Evolutionary conservation across 352 stramenopile genomes (phyloP), one percentile per base, ranked within the genome.

Genomic region (Phytophthora pseudosyringae): DNA sequence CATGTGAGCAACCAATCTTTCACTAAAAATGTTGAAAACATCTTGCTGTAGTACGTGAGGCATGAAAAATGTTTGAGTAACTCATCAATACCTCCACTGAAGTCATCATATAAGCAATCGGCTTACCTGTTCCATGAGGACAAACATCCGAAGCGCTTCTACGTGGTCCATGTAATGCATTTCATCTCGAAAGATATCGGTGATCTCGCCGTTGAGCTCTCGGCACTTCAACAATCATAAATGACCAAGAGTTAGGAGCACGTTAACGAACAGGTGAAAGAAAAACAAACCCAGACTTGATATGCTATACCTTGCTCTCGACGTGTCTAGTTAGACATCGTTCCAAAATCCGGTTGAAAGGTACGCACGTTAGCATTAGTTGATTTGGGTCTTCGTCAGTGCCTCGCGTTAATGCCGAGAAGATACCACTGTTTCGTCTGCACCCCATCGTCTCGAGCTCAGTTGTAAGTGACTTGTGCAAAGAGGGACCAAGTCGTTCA

Each of bases 41-140:
- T 92, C 83, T 92, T 92, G 81, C 81, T 92, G 55, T 29, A 59
- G 26, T 33, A 46, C 38, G 15, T 31, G 10, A 38, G 53, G 38
- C 26, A 63, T 31, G 11, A 47, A 43, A 16, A 57, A 39, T 32
- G 16, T 56, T 18, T 26, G 16, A 54, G 36, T 35, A 12, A 47
- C 4, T 11, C 55, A 35, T 21, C 28, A 67, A 59, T 43, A 32
- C 8, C 25, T 10, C 9, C 11, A 48, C 13, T 39, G 32, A 11
- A n/a, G 6, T 15, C 3, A 32, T 5, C 6, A 9, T 59, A 18
- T 44, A 36, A 7, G 25, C 7, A 47, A 45, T 15, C 9, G 16
- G 13, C 29, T 38, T 72, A 91, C 83, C 83, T 90, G 79, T 45
- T 83, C 77, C 81, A 92, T 90, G n/a, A 92, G 73, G 6, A 92